phyloP scores from a whole-genome alignment of 306 rosid species.

The Mimosa pudica region DNA sequence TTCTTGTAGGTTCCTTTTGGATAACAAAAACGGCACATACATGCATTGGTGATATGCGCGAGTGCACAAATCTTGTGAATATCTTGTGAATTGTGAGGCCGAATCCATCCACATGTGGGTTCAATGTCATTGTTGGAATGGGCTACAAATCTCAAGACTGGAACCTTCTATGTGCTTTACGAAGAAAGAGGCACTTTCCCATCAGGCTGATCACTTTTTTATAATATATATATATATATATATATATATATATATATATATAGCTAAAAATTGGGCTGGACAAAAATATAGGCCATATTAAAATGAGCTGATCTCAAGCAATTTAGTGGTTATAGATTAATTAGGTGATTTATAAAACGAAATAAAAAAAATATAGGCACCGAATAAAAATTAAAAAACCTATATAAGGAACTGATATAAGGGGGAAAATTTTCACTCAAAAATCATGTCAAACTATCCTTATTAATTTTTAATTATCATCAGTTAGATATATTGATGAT shows the following conservation, averaged over 20 bases:
- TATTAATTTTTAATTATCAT: too few species aligned
- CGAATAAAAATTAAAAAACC: too few species aligned
- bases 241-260: too few species aligned
- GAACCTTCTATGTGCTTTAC: background rate
- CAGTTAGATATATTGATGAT: background rate
- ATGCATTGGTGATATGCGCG: background rate
- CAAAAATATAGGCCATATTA: background rate
- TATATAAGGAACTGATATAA: too few species aligned
- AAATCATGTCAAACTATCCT: too few species aligned
- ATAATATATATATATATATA: too few species aligned
- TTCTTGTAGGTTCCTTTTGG: constrained; percentile 34
- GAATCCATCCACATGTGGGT: background rate
- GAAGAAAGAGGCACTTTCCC: background rate
- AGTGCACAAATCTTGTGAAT: background rate
- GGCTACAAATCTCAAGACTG: background rate
- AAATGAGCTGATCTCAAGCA: background rate
- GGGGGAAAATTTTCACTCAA: too few species aligned
- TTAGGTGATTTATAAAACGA: too few species aligned
- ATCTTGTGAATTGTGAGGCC: background rate
- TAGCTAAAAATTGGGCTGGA: background rate
- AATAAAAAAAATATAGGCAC: too few species aligned
- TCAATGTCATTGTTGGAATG: background rate
- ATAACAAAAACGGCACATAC: constrained; percentile 31
- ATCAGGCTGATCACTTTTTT: background rate
- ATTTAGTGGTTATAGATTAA: background rate